Conservation (phyloP, 306 rosid genomes). For the barrel medic (Medicago truncatula) region MtrunA17r5.0-ANR NC_053045.1:41936001-41936500, state of each 20-base stretch:
- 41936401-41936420: background rate
- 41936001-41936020: too few relatives aligned
- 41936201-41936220: background rate
- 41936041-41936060: background rate
- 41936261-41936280: too few relatives aligned
- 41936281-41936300: too few relatives aligned
- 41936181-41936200: background rate
- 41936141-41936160: background rate
- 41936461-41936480: background rate
- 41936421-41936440: slow-evolving; percentile 14
- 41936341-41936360: background rate
- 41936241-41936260: too few relatives aligned
- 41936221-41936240: too few relatives aligned
- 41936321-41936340: background rate
- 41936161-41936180: background rate
- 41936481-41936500: slow-evolving; percentile 23
- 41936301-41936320: too few relatives aligned
- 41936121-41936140: background rate
- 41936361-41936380: background rate
- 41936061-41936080: background rate
- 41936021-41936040: background rate
- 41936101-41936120: background rate
- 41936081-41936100: background rate
- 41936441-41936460: slow-evolving; percentile 25
- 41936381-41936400: background rate